Evolutionary conservation across 2,329 filamentous ascomycete species (phyloP), one percentile per base, ranked within the genome.

Genomic region (Fusarium fracticaudum): DNA sequence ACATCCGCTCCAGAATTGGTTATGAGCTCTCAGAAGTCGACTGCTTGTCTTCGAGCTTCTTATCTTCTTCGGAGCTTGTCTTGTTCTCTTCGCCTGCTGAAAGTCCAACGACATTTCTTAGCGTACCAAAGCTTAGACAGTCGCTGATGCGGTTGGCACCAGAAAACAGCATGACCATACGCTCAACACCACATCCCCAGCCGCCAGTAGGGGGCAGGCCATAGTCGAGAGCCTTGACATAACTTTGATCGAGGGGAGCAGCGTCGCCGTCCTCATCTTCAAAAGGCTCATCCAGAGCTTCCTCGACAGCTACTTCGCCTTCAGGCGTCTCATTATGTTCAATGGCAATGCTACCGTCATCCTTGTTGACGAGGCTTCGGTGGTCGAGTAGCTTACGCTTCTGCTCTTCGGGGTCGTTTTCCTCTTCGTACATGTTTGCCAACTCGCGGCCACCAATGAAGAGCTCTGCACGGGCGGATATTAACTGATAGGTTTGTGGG

Each of bases 341-440:
- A 20, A 83, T 81, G 45, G 76, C 82, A 31, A 82, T 64, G 22
- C 72, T 74, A 9, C 81, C 83, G 44, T 82, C 77, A 4, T 78
- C 75, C 58, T 75, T 80, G 74, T 83, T 84, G 48, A 82, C 80
- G 26, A 83, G 78, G 33, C 77, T 81, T 35, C 84, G 81, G 75
- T 91, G 88, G 15, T 83, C 87, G 53, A 91, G 83, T 73, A 99
- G 95, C 83, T 99, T 99, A 63, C 89, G 87, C 51, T 93, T 88
- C 84, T 99, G 96, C 77, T 92, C 93, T 61, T 93, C 91, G 0
- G 96, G 96, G 59, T 94, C 93, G 82, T 99, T 99, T 81, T 99
- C 96, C 83, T 99, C 96, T 82, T 99, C 96, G 82, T 99, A 99
- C 86, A 96, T 97, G 83, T 99, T 99, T 69, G 96, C 94, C 38